Evolutionary conservation across 805 yeast genomes (phyloP).

Genomic region (Torulaspora microellipsoides): DNA sequence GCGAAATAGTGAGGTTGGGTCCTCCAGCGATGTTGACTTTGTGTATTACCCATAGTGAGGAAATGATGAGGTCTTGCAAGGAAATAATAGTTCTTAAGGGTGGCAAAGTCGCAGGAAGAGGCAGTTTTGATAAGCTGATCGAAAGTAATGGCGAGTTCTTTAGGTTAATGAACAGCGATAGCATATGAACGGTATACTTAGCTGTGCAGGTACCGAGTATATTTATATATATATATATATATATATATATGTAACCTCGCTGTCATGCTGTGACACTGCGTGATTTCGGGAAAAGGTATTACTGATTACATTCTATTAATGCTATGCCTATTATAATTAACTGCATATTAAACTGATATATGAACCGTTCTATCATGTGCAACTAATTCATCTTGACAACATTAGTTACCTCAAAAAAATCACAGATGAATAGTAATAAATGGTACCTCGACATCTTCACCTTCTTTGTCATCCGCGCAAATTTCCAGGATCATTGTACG

Average conservation of each 20-base stretch:
- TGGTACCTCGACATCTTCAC: slow-evolving; percentile 96
- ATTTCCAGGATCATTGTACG: slow-evolving; percentile 81
- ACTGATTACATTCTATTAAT: too few relatives aligned
- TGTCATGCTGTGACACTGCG: too few relatives aligned
- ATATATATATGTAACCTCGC: neutral
- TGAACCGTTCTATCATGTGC: too few relatives aligned
- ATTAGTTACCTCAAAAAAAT: neutral
- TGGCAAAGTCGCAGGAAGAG: slow-evolving; percentile 48
- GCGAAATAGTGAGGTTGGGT: slow-evolving; percentile 41
- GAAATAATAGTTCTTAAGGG: slow-evolving; percentile 44
- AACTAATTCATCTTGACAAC: too few relatives aligned
- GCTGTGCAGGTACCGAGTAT: too few relatives aligned
- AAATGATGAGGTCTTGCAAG: slow-evolving; percentile 58
- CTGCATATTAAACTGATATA: too few relatives aligned
- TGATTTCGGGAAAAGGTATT: too few relatives aligned
- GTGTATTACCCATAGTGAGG: slow-evolving; percentile 69
- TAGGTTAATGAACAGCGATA: neutral
- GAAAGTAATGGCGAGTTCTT: slow-evolving; percentile 2
- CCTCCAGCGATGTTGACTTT: slow-evolving; percentile 45
- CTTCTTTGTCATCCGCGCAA: slow-evolving; percentile 86
- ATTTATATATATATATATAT: neutral
- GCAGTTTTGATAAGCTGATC: slow-evolving; percentile 34
- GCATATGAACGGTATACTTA: too few relatives aligned
- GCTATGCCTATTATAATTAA: too few relatives aligned
- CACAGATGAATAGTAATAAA: slow-evolving; percentile 62